A percentile compares a stretch with the other conserved stretches of the same genome.
Conservation (phyloP, 352 stramenopile species). For the Phytophthora hibernalis region DNA sequence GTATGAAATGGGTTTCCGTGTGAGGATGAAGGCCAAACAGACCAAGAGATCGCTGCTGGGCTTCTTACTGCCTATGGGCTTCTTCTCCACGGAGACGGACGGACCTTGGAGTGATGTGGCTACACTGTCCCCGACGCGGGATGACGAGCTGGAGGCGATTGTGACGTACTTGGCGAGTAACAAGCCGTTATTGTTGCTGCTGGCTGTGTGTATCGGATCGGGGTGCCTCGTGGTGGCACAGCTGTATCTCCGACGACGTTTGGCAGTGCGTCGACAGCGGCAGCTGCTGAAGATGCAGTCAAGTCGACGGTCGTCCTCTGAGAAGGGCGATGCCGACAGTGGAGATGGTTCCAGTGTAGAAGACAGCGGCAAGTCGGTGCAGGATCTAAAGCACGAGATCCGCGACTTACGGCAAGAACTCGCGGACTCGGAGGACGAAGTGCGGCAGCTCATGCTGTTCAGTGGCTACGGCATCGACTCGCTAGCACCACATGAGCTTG, state of each 20-base stretch:
- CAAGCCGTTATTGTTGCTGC: slow-evolving; percentile 53
- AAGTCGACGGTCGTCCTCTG: slow-evolving; percentile 19
- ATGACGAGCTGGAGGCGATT: slow-evolving; percentile 65
- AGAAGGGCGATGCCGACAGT: neutral
- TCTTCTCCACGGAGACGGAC: slow-evolving; percentile 63
- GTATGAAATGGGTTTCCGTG: slow-evolving; percentile 60
- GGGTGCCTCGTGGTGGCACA: slow-evolving; percentile 55
- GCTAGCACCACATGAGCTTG: slow-evolving; percentile 53
- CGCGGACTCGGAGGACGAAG: slow-evolving; percentile 77
- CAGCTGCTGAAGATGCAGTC: slow-evolving; percentile 17
- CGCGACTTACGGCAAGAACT: slow-evolving; percentile 74
- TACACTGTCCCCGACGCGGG: slow-evolving; percentile 49
- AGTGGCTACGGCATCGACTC: slow-evolving; percentile 79
- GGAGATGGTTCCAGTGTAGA: neutral
- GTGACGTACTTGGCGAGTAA: slow-evolving; percentile 55
- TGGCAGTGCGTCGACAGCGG: slow-evolving; percentile 17
- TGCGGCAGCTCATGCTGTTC: slow-evolving; percentile 76
- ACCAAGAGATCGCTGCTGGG: slow-evolving; percentile 33
- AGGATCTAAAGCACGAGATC: slow-evolving; percentile 66
- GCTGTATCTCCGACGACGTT: slow-evolving; percentile 30
- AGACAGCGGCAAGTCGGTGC: slow-evolving; percentile 11
- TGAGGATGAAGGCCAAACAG: slow-evolving; percentile 60
- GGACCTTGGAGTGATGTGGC: slow-evolving; percentile 63
- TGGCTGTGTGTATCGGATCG: slow-evolving; percentile 58
- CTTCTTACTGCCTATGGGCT: slow-evolving; percentile 24